Evolutionary conservation across 2,329 filamentous ascomycete genomes (phyloP).

Genomic region (Sporothrix luriei): DNA sequence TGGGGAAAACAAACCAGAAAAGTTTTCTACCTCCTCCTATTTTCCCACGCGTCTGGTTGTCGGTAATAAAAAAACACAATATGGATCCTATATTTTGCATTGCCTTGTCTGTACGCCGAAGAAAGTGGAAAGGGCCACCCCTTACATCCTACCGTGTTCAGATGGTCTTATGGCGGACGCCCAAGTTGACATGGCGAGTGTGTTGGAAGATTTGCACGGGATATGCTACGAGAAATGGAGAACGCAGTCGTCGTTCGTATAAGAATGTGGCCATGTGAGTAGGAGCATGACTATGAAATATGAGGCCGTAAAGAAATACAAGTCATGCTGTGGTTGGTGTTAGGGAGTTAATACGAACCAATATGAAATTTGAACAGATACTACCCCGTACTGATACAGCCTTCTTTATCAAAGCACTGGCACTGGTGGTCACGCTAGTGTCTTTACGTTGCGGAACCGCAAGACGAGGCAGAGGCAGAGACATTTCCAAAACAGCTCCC

Average conservation of each 20-base stretch:
- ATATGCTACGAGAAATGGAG: constrained; percentile 3
- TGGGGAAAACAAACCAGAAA: background rate
- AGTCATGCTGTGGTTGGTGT: too few species aligned
- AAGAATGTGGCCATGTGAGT: too few species aligned
- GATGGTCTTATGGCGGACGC: background rate
- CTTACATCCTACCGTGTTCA: background rate
- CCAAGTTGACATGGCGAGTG: background rate
- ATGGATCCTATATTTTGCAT: too few species aligned
- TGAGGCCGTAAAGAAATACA: too few species aligned
- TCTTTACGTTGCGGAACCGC: constrained; percentile 20
- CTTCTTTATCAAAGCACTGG: background rate
- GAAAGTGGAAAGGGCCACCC: background rate
- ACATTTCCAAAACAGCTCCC: background rate
- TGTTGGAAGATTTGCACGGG: background rate
- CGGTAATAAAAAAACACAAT: constrained; percentile 1
- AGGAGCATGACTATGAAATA: too few species aligned
- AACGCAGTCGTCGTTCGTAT: background rate
- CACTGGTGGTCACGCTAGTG: background rate
- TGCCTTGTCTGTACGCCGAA: too few species aligned
- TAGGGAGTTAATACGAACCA: background rate
- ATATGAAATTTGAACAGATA: background rate
- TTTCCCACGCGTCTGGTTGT: constrained; percentile 23
- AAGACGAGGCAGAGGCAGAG: background rate
- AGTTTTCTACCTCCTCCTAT: constrained; percentile 1
- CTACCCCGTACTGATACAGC: background rate